Percentiles rank a stretch among this genome's conserved stretches.
These are phyloP conservation scores for Suillus alpinus DNA, from an alignment of 768 basidiomycete species.

Conservation along the genomic window DNA sequence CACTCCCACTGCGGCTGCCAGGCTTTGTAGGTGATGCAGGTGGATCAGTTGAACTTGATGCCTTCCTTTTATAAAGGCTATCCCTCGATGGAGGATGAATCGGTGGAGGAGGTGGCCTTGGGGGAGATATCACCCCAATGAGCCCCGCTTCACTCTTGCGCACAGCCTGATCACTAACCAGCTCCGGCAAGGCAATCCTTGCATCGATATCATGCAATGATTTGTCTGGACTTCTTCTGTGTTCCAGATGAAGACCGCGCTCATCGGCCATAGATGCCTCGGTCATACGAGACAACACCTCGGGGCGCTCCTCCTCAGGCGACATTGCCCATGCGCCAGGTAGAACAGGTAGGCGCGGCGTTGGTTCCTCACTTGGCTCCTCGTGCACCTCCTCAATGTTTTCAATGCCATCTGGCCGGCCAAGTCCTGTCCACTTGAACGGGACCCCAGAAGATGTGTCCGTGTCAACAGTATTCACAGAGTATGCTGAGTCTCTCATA, in stretches of 20 bases:
- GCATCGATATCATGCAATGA: constrained; percentile 49
- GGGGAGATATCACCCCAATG: constrained; percentile 46
- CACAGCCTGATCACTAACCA: constrained; percentile 40
- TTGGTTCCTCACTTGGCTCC: constrained; percentile 23
- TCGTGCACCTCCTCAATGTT: constrained; percentile 35
- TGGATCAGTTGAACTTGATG: constrained; percentile 16
- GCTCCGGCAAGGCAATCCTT: constrained; percentile 52
- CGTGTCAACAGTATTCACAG: constrained; percentile 41
- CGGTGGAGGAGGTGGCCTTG: constrained; percentile 20
- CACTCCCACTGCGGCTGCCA: constrained; percentile 34
- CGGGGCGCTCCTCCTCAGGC: constrained; percentile 49
- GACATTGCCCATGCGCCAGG: constrained; percentile 57
- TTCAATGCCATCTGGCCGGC: constrained; percentile 36
- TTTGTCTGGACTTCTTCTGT: constrained; percentile 28
- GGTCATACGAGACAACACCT: constrained; percentile 10
- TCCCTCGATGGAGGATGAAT: constrained; percentile 29
- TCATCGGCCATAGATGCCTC: constrained; percentile 27
- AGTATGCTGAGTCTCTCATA: constrained; percentile 61
- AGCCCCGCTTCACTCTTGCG: constrained; percentile 66
- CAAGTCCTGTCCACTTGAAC: constrained; percentile 59
- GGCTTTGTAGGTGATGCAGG: constrained; percentile 34
- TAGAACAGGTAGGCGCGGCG: constrained; percentile 33
- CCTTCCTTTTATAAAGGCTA: constrained; percentile 19
- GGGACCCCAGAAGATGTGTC: constrained; percentile 50
- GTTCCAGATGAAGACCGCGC: constrained; percentile 23